A percentile compares a stretch with the other conserved stretches of the same genome.
phyloP scores from a whole-genome alignment of 1,139 yeast species.

The Candida pseudoviswanathii region DNA sequence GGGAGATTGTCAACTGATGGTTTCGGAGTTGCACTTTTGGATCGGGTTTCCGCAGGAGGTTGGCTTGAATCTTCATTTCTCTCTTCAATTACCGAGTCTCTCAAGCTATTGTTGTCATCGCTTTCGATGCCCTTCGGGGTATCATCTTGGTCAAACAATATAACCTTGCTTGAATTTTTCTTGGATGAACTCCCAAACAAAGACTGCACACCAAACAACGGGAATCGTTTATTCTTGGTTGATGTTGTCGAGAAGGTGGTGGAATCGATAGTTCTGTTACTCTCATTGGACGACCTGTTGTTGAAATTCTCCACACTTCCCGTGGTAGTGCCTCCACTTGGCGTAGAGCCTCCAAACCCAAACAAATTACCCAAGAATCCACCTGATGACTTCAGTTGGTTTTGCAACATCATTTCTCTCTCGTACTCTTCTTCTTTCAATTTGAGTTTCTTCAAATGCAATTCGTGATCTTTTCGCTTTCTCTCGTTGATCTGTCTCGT shows the following conservation, averaged over 20 bases:
- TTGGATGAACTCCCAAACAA: slow-evolving; percentile 11
- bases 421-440: slow-evolving; percentile 47
- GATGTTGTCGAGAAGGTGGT: slow-evolving; percentile 2
- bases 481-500: slow-evolving; percentile 43
- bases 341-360: slow-evolving; percentile 8
- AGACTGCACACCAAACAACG: slow-evolving; percentile 10
- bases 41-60: neutral
- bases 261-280: slow-evolving; percentile 9
- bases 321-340: slow-evolving; percentile 1
- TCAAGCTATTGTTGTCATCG: slow-evolving; percentile 1
- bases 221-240: slow-evolving; percentile 10
- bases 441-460: slow-evolving; percentile 36
- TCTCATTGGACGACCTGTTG: slow-evolving; percentile 10
- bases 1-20: neutral
- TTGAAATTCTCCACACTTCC: slow-evolving; percentile 2
- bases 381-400: slow-evolving; percentile 8
- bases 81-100: neutral
- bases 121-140: neutral
- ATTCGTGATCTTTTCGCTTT: slow-evolving; percentile 43
- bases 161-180: slow-evolving; percentile 7
- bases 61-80: neutral
- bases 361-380: slow-evolving; percentile 14
- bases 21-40: neutral
- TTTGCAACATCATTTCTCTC: slow-evolving; percentile 8
- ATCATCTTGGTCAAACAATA: slow-evolving; percentile 7